A percentile compares a stretch with the other conserved stretches of the same genome.
phyloP scores from a whole-genome alignment of 2,329 filamentous ascomycete genomes.

The Penicillium janthinellum region DNA sequence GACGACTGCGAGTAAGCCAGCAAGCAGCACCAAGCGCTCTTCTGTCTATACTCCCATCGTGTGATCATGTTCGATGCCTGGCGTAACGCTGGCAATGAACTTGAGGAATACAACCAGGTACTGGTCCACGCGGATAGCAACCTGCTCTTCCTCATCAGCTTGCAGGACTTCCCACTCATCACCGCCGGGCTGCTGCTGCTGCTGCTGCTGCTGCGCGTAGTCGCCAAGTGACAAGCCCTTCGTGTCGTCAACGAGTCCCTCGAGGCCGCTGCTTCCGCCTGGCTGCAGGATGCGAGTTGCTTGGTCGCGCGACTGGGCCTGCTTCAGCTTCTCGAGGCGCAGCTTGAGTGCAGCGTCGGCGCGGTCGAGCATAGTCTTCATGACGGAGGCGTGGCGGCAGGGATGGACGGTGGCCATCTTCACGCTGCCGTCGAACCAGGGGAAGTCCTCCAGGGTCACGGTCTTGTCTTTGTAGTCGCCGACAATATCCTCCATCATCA shows the following conservation, averaged over 20 bases:
- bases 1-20: background rate
- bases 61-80: slow-evolving; percentile 96
- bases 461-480: slow-evolving; percentile 99
- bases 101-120: slow-evolving; percentile 56
- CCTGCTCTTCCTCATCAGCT: slow-evolving; percentile 51
- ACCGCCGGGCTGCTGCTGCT: slow-evolving; percentile 41
- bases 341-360: slow-evolving; percentile 92
- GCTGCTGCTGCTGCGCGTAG: slow-evolving; percentile 30
- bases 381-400: slow-evolving; percentile 95
- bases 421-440: slow-evolving; percentile 85
- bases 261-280: slow-evolving; percentile 64
- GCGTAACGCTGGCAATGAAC: slow-evolving; percentile 87
- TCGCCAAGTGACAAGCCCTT: slow-evolving; percentile 62
- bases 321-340: slow-evolving; percentile 76
- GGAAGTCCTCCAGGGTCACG: slow-evolving; percentile 95
- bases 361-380: slow-evolving; percentile 95
- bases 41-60: slow-evolving; percentile 82
- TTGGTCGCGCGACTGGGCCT: slow-evolving; percentile 53
- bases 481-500: slow-evolving; percentile 96
- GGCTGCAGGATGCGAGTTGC: slow-evolving; percentile 25
- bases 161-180: slow-evolving; percentile 68
- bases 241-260: slow-evolving; percentile 82
- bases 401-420: slow-evolving; percentile 98
- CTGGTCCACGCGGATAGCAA: slow-evolving; percentile 54
- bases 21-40: background rate